Conservation (phyloP, 116 monocot species). For the Phalaenopsis hybrid region DNA sequence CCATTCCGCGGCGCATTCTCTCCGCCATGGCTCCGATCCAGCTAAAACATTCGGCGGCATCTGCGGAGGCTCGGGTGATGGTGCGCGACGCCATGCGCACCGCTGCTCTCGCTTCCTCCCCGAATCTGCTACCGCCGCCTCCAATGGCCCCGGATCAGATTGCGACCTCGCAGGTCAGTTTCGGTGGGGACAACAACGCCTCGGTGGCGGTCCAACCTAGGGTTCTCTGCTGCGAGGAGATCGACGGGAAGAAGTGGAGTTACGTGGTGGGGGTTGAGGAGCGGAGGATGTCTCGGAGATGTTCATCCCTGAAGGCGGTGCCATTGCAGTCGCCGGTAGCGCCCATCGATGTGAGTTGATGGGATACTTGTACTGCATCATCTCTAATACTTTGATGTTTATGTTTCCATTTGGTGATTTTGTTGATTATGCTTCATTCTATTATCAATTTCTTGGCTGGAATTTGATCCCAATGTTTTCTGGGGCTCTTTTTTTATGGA, state of each 20-base stretch:
- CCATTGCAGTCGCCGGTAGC: slow-evolving; percentile 49
- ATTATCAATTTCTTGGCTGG: too few species aligned
- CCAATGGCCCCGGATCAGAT: slow-evolving; percentile 8
- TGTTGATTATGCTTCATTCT: not conserved
- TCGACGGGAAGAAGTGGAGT: slow-evolving; percentile 84
- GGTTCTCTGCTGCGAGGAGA: slow-evolving; percentile 78
- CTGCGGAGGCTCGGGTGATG: slow-evolving; percentile 21
- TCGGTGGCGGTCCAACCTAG: slow-evolving; percentile 10
- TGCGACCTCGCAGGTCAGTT: slow-evolving; percentile 31
- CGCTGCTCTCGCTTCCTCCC: slow-evolving; percentile 24
- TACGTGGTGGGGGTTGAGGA: slow-evolving; percentile 55
- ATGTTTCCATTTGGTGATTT: not conserved
- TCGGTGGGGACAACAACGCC: slow-evolving; percentile 23
- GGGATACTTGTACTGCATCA: not conserved
- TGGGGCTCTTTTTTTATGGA: too few species aligned
- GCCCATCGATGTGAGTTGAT: slow-evolving; percentile 59
- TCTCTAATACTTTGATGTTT: not conserved
- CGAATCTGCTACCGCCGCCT: not conserved
- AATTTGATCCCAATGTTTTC: too few species aligned
- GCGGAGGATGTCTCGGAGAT: slow-evolving; percentile 20
- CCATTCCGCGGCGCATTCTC: not conserved
- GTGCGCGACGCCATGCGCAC: slow-evolving; percentile 53
- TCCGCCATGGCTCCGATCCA: slow-evolving; percentile 18
- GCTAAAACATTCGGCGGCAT: slow-evolving; percentile 21
- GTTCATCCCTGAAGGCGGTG: slow-evolving; percentile 47